phyloP scores from a whole-genome alignment of 768 basidiomycete species.

The Cystobasidiopsis lactophilus region DNA sequence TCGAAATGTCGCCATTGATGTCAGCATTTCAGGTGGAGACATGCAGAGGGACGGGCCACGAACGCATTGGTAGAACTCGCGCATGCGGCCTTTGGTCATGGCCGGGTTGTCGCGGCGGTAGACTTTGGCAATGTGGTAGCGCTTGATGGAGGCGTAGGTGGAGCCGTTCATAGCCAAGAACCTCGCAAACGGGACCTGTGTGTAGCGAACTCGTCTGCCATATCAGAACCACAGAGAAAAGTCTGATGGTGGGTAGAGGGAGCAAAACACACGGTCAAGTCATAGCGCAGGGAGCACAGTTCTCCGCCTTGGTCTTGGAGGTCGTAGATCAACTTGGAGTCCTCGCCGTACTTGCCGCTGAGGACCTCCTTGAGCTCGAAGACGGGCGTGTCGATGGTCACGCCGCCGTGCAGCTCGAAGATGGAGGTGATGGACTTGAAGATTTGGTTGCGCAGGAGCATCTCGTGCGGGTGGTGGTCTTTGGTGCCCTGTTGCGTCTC shows the following conservation, averaged over 20 bases:
- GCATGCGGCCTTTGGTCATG: slow-evolving; percentile 93
- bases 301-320: slow-evolving; percentile 95
- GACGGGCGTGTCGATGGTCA: slow-evolving; percentile 89
- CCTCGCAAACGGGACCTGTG: slow-evolving; percentile 62
- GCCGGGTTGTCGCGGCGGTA: slow-evolving; percentile 90
- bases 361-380: slow-evolving; percentile 93
- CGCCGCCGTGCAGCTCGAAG: slow-evolving; percentile 72
- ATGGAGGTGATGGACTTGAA: slow-evolving; percentile 67
- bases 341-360: slow-evolving; percentile 93
- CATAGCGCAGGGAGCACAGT: slow-evolving; percentile 77
- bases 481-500: slow-evolving; percentile 48
- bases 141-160: slow-evolving; percentile 41
- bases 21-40: too few relatives aligned
- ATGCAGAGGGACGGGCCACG: slow-evolving; percentile 18
- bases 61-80: slow-evolving; percentile 94
- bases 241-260: background rate
- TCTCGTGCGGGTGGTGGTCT: slow-evolving; percentile 80
- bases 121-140: slow-evolving; percentile 98
- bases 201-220: background rate
- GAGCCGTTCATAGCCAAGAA: slow-evolving; percentile 89
- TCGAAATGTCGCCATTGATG: background rate
- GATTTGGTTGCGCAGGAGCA: slow-evolving; percentile 74
- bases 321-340: slow-evolving; percentile 91
- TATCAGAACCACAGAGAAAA: background rate
- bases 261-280: slow-evolving; percentile 47